These are phyloP conservation scores for Wickerhamomyces rabaulensis DNA, from an alignment of 805 yeast species.

Conservation along the genomic window DNA sequence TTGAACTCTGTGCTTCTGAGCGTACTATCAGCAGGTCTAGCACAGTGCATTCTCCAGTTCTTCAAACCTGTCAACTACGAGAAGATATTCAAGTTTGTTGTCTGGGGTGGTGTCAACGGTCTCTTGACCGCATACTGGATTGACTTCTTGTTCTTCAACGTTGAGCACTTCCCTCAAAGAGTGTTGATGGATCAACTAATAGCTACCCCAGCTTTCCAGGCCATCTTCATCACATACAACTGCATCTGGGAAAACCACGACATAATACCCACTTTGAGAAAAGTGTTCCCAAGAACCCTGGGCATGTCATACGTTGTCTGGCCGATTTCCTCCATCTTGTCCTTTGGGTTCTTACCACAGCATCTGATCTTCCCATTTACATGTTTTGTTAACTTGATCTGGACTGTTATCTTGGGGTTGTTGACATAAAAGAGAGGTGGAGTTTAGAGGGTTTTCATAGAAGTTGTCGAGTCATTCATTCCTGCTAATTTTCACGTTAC, in stretches of 20 bases:
- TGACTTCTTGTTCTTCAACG: slow-evolving; percentile 33
- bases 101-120: slow-evolving; percentile 63
- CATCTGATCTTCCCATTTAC: slow-evolving; percentile 53
- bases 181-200: slow-evolving; percentile 48
- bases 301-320: slow-evolving; percentile 51
- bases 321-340: slow-evolving; percentile 51
- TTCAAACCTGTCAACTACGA: slow-evolving; percentile 16
- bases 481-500: too few relatives aligned
- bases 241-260: slow-evolving; percentile 51
- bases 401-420: slow-evolving; percentile 48
- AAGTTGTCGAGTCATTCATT: not conserved
- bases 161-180: slow-evolving; percentile 33
- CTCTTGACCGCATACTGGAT: slow-evolving; percentile 51
- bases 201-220: slow-evolving; percentile 53
- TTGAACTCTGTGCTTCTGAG: slow-evolving; percentile 22
- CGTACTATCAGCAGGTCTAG: slow-evolving; percentile 17
- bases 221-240: slow-evolving; percentile 41
- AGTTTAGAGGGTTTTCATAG: too few relatives aligned
- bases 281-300: slow-evolving; percentile 41
- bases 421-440: slow-evolving; percentile 8
- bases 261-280: slow-evolving; percentile 26
- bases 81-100: slow-evolving; percentile 37
- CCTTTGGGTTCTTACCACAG: slow-evolving; percentile 44
- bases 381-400: slow-evolving; percentile 49
- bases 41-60: slow-evolving; percentile 21